Evolutionary conservation across 2,329 filamentous ascomycete species (phyloP).

Genomic region (Pseudogymnoascus sp.): DNA sequence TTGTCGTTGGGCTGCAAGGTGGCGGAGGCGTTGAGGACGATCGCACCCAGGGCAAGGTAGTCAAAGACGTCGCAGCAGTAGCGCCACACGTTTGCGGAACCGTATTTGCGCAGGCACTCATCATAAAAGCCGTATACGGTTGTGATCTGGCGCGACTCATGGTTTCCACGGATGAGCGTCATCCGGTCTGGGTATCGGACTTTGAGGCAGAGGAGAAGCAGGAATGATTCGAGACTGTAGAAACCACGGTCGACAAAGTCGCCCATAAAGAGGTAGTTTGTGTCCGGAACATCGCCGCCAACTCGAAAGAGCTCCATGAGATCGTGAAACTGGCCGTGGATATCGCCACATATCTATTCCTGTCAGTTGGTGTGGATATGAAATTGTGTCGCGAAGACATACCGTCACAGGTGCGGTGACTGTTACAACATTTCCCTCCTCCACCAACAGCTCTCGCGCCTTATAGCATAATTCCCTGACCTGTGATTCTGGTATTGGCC

Average conservation of each 20-base stretch:
- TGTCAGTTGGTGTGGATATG: neutral
- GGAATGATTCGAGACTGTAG: conserved; percentile 98
- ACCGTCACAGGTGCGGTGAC: conserved; percentile 92
- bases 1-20: conserved; percentile 42
- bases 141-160: conserved; percentile 98
- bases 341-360: conserved; percentile 75
- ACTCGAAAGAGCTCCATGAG: conserved; percentile 99
- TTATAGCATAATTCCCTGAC: conserved; percentile 97
- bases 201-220: conserved; percentile 91
- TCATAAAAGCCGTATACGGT: conserved; percentile 99
- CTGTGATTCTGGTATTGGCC: conserved; percentile 89
- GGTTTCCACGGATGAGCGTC: conserved; percentile 96
- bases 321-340: conserved; percentile 98
- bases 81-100: conserved; percentile 99
- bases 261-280: conserved; percentile 99
- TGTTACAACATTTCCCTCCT: conserved; percentile 94
- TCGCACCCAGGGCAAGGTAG: conserved; percentile 90
- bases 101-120: conserved; percentile 97
- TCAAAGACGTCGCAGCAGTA: conserved; percentile 99
- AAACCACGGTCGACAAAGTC: conserved; percentile 99
- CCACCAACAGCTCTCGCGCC: conserved; percentile 88
- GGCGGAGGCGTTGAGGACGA: conserved; percentile 85
- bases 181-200: conserved; percentile 97
- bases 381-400: conserved; percentile 27
- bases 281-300: conserved; percentile 94